These are phyloP conservation scores for Pyrenula massariospora DNA, from an alignment of 495 filamentous ascomycete species.

Conservation along the genomic window DNA sequence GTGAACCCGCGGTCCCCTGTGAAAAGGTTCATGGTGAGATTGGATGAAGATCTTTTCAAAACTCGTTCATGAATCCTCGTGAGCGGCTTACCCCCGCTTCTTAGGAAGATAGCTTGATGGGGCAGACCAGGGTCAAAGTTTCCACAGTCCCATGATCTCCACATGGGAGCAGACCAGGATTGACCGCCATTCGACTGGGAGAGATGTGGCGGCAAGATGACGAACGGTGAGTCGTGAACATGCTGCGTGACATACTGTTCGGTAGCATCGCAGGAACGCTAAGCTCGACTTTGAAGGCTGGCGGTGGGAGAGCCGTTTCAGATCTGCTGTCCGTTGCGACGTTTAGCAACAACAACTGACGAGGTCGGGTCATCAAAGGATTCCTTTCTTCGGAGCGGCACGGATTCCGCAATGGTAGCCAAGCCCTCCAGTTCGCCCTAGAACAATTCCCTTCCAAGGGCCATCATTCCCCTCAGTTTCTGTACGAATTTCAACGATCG, in stretches of 20 bases:
- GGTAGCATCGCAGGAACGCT: neutral
- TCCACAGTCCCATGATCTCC: neutral
- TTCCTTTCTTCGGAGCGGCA: too few relatives aligned
- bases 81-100: neutral
- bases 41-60: neutral
- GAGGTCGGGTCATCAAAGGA: too few relatives aligned
- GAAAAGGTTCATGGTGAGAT: neutral
- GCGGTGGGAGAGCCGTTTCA: too few relatives aligned
- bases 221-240: neutral
- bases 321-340: too few relatives aligned
- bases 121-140: neutral
- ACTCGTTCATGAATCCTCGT: neutral
- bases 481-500: too few relatives aligned
- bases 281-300: too few relatives aligned
- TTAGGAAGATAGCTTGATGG: neutral
- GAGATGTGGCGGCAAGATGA: neutral
- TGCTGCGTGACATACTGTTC: neutral
- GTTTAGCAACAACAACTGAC: too few relatives aligned
- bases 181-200: neutral
- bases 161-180: neutral
- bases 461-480: too few relatives aligned
- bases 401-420: too few relatives aligned
- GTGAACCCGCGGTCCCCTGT: neutral
- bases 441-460: too few relatives aligned
- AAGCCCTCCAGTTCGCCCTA: too few relatives aligned